A percentile compares a stretch with the other conserved stretches of the same genome.
Evolutionary conservation across 768 basidiomycete genomes (phyloP).

Genomic region (Tylopilus plumbeoviolaceoides): DNA sequence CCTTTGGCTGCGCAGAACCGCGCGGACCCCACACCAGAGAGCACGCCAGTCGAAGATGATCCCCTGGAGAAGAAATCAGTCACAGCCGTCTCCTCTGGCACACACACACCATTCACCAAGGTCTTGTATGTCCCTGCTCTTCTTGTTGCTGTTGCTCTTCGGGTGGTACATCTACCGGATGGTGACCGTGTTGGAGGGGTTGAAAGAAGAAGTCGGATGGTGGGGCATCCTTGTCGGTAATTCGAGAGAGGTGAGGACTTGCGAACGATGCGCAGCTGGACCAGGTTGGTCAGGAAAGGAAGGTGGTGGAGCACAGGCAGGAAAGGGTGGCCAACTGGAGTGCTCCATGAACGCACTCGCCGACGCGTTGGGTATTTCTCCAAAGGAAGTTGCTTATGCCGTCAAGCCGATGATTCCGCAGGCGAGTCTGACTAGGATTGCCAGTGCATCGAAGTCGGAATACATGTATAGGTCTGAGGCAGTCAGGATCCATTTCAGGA

Average conservation of each 20-base stretch:
- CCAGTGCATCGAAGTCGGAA: constrained; percentile 36
- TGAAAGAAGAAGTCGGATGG: constrained; percentile 54
- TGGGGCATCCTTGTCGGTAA: constrained; percentile 33
- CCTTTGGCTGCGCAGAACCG: not conserved
- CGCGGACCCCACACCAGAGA: not conserved
- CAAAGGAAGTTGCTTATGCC: constrained; percentile 57
- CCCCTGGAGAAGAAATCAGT: not conserved
- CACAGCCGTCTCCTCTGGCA: constrained; percentile 1
- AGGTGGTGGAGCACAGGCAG: not conserved
- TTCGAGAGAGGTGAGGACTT: not conserved
- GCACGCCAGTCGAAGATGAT: not conserved
- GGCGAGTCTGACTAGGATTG: constrained; percentile 57
- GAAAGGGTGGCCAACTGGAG: constrained; percentile 39
- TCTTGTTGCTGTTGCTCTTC: constrained; percentile 39
- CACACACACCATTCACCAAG: constrained; percentile 17
- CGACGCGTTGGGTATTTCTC: constrained; percentile 55
- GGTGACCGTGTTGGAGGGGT: constrained; percentile 41
- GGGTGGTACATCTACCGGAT: constrained; percentile 51
- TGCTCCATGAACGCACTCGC: constrained; percentile 58
- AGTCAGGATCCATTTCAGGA: constrained; percentile 31
- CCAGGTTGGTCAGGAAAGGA: constrained; percentile 1
- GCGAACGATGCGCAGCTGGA: constrained; percentile 5
- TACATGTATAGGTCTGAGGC: constrained; percentile 45
- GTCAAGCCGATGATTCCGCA: constrained; percentile 59
- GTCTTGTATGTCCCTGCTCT: constrained; percentile 49